phyloP scores from a whole-genome alignment of 148 eudicot species.

The Euryodendron excelsum region DNA sequence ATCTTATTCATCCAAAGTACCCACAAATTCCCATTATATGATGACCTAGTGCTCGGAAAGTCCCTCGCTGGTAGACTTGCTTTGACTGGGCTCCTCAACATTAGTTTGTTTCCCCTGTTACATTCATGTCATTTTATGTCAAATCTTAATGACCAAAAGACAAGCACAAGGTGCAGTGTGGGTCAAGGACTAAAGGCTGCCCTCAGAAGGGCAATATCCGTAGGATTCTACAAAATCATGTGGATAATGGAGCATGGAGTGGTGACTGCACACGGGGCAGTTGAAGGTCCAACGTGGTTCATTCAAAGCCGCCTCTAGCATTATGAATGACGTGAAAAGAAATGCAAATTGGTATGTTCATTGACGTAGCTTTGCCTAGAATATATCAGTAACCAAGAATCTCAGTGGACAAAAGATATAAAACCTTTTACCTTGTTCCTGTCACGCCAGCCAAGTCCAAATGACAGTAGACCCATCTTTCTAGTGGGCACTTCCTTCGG shows the following conservation, averaged over 20 bases:
- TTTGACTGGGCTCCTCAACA: conserved; percentile 23
- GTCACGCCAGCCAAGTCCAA: conserved; percentile 80
- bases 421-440: conserved; percentile 54
- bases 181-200: background rate
- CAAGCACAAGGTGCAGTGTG: background rate
- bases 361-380: background rate
- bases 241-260: background rate
- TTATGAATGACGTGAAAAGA: conserved; percentile 4
- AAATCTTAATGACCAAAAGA: background rate
- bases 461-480: conserved; percentile 62
- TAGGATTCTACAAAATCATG: background rate
- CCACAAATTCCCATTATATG: too few relatives aligned
- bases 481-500: conserved; percentile 30
- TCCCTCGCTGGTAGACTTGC: conserved; percentile 21
- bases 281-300: background rate
- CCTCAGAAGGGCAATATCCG: background rate
- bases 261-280: background rate
- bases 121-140: conserved; percentile 4
- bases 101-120: conserved; percentile 34
- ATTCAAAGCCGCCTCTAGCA: background rate
- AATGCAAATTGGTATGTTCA: background rate
- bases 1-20: background rate
- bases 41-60: background rate
- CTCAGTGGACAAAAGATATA: background rate
- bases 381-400: background rate